Conservation (phyloP, 106 monocot genomes). For the Platanthera guangdongensis region DNA sequence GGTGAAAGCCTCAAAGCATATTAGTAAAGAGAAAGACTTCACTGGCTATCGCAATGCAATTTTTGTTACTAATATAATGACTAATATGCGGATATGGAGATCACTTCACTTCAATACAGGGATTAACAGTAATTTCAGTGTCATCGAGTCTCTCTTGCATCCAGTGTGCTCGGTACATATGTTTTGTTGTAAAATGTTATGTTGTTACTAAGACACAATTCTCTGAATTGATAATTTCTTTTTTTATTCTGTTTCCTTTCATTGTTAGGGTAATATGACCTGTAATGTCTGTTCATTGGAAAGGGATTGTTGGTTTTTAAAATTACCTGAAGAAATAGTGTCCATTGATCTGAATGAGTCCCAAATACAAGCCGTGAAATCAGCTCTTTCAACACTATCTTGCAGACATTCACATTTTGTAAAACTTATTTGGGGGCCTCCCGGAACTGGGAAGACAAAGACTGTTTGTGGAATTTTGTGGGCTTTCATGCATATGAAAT, state of each 20-base stretch:
- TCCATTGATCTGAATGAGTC: constrained; percentile 22
- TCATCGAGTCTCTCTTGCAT: constrained; percentile 13
- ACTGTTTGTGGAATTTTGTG: constrained; percentile 33
- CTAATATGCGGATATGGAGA: constrained; percentile 26
- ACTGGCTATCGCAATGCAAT: constrained; percentile 7
- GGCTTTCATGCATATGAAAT: constrained; percentile 16
- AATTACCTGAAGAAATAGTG: constrained; percentile 2
- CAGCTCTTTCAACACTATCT: not conserved
- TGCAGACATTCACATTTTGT: constrained; percentile 4
- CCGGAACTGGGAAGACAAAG: constrained; percentile 43
- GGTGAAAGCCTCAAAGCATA: constrained; percentile 10
- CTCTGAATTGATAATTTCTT: constrained; percentile 1
- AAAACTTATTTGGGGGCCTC: constrained; percentile 48
- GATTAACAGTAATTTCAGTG: constrained; percentile 13
- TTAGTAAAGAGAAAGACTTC: constrained; percentile 1
- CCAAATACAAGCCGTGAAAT: constrained; percentile 15
- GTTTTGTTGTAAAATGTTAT: not conserved
- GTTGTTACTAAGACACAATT: not conserved
- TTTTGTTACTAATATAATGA: constrained; percentile 17
- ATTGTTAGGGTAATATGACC: not conserved
- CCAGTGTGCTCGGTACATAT: constrained; percentile 7
- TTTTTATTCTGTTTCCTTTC: not conserved
- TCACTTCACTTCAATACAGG: constrained; percentile 9
- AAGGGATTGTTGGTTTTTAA: not conserved
- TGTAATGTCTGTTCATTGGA: not conserved